A percentile compares a stretch with the other conserved stretches of the same genome.
Evolutionary conservation across 768 basidiomycete species (phyloP).

Genomic region (Boletus vinaceobasis): DNA sequence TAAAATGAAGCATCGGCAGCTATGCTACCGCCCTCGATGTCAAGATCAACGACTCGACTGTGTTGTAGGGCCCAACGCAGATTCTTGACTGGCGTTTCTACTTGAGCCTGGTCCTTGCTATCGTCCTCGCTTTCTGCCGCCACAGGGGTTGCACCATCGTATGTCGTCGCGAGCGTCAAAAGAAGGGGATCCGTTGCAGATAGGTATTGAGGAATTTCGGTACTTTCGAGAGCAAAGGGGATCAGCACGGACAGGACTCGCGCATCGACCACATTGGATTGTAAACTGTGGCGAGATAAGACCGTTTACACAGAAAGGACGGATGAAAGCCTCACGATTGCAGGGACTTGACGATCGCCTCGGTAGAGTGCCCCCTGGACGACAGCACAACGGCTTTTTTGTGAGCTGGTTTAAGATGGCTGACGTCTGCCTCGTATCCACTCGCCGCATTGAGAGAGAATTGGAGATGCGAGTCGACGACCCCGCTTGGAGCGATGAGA

Average conservation of each 20-base stretch:
- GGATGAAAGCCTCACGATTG: slow-evolving; percentile 33
- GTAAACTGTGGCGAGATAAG: slow-evolving; percentile 15
- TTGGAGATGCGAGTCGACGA: slow-evolving; percentile 70
- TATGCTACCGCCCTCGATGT: slow-evolving; percentile 54
- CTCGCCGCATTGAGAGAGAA: slow-evolving; percentile 28
- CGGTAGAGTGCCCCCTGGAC: slow-evolving; percentile 34
- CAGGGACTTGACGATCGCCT: slow-evolving; percentile 42
- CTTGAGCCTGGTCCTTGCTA: slow-evolving; percentile 15
- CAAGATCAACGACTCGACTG: slow-evolving; percentile 66
- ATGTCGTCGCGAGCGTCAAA: slow-evolving; percentile 51
- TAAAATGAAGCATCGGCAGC: slow-evolving; percentile 45
- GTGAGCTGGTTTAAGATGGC: slow-evolving; percentile 43
- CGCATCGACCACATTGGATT: slow-evolving; percentile 17
- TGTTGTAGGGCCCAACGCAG: slow-evolving; percentile 64
- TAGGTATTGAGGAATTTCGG: slow-evolving; percentile 40
- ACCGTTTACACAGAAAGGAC: background rate
- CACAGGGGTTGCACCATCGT: slow-evolving; percentile 44
- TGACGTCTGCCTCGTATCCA: slow-evolving; percentile 34
- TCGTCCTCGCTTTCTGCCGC: slow-evolving; percentile 20
- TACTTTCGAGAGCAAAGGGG: slow-evolving; percentile 57
- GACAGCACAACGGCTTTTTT: slow-evolving; percentile 60
- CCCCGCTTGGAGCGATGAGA: slow-evolving; percentile 54
- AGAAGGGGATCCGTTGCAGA: background rate
- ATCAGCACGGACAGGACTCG: slow-evolving; percentile 56
- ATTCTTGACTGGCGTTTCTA: slow-evolving; percentile 46